Evolutionary conservation across 176 grass and related monocot species (phyloP), one percentile per base, ranked within the genome.

Genomic region (Avena atlantica): DNA sequence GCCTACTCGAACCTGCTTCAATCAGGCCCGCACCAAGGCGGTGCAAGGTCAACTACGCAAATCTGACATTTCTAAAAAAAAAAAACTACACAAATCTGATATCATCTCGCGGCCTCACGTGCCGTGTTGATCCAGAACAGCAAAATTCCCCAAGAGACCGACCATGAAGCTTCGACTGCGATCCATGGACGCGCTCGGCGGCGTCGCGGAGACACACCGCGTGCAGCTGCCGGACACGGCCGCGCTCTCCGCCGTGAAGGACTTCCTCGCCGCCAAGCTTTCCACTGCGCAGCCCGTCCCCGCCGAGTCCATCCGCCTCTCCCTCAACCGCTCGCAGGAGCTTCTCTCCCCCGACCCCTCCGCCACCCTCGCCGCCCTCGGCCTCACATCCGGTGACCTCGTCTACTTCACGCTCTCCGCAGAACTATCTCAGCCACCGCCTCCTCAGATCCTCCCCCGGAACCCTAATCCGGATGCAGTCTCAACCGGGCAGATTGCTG

Each of bases 251-350:
- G 85, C 88, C 24, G 89, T 99, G 66, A 94, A 79, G 86, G 57
- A 87, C 68, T 86, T 94, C 44, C 81, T 99, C 83, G 85, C 91
- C 17, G 60, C 81, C 19, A 84, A 89, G 83, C 85, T 96, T 45
- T 90, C 85, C 69, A 31, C 81, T 31, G 47, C 81, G 82, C 82
- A 78, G 90, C 89, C 88, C 16, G 80, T 93, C 74, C 74, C 85
- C n/a, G 86, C 94, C 6, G 89, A 92, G 70, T 90, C 92, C 36
- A 72, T 99, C 81, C 97, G 91, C 76, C 89, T 99, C 67, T 94
- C 97, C 78, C 94, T 99, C 77, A 99, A 99, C 86, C 94, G 92
- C 67, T 76, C 60, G 34, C 92, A 96, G 76, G 97, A 99, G 85
- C 89, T 99, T 70, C 47, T 89, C 71, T 76, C 94, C 49, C 73